Evolutionary conservation across 768 basidiomycete species (phyloP).

Genomic region (Psilocybe tampanensis): DNA sequence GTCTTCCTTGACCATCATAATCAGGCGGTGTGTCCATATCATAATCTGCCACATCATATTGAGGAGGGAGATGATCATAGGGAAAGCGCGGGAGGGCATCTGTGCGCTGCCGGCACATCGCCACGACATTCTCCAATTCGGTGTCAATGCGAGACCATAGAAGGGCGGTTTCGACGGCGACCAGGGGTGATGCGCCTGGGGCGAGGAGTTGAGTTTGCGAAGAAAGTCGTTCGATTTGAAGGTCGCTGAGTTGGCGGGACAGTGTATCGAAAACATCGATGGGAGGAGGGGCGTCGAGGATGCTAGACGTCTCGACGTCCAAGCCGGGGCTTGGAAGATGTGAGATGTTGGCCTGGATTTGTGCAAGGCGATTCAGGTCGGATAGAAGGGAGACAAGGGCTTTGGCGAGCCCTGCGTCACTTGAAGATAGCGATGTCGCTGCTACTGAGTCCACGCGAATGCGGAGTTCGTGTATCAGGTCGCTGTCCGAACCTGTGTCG

Average conservation of each 20-base stretch:
- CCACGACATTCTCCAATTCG: slow-evolving; percentile 68
- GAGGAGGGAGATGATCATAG: slow-evolving; percentile 45
- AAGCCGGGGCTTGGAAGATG: slow-evolving; percentile 15
- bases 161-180: slow-evolving; percentile 60
- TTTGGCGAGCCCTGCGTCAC: slow-evolving; percentile 65
- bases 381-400: slow-evolving; percentile 70
- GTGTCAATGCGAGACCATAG: slow-evolving; percentile 78
- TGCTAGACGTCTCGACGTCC: slow-evolving; percentile 13
- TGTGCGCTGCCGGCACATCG: slow-evolving; percentile 65
- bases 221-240: slow-evolving; percentile 60
- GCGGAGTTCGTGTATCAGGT: slow-evolving; percentile 62
- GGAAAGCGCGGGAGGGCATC: slow-evolving; percentile 33
- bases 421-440: slow-evolving; percentile 41
- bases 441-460: slow-evolving; percentile 52
- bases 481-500: slow-evolving; percentile 42
- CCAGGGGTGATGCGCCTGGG: slow-evolving; percentile 44
- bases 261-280: slow-evolving; percentile 60
- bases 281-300: slow-evolving; percentile 27
- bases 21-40: slow-evolving; percentile 54
- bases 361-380: slow-evolving; percentile 67
- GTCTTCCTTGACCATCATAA: slow-evolving; percentile 44
- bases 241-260: slow-evolving; percentile 65
- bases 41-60: slow-evolving; percentile 51
- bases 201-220: slow-evolving; percentile 37
- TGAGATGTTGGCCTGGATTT: slow-evolving; percentile 33